Percentiles rank a stretch among this genome's conserved stretches.
phyloP scores from a whole-genome alignment of 352 stramenopile genomes.

The Elongisporangium anandrum region DNA sequence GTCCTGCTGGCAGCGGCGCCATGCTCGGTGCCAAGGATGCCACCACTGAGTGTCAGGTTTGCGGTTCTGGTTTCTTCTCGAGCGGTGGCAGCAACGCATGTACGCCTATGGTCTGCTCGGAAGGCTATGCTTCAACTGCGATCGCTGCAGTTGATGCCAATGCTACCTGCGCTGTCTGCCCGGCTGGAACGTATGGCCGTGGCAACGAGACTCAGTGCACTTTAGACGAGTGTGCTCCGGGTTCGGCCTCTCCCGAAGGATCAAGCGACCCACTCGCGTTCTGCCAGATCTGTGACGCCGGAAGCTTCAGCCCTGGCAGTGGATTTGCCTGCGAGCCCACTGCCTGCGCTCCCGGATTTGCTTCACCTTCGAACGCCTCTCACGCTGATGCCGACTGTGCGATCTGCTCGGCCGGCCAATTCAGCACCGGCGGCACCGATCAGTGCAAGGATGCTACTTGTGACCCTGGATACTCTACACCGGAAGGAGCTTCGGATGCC shows the following conservation, averaged over 20 bases:
- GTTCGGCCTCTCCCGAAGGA: conserved; percentile 16
- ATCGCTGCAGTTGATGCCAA: conserved; percentile 10
- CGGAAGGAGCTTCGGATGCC: conserved; percentile 20
- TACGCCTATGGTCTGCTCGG: conserved; percentile 21
- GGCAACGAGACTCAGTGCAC: conserved; percentile 33
- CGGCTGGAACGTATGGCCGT: conserved; percentile 18
- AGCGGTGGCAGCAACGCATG: conserved; percentile 26
- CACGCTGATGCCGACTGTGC: conserved; percentile 21
- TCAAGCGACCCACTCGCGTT: conserved; percentile 23
- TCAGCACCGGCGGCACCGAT: conserved; percentile 20
- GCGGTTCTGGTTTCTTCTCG: conserved; percentile 25
- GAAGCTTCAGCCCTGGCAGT: conserved; percentile 24
- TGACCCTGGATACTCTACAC: conserved; percentile 19
- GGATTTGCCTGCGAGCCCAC: conserved; percentile 23
- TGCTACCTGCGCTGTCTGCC: conserved; percentile 23
- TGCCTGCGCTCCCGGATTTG: conserved; percentile 15
- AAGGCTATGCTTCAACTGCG: conserved; percentile 18
- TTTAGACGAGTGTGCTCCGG: conserved; percentile 22
- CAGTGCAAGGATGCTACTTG: conserved; percentile 28
- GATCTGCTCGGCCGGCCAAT: conserved; percentile 21
- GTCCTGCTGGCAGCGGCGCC: conserved; percentile 25
- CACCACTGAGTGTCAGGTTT: conserved; percentile 20
- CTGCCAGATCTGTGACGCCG: conserved; percentile 25
- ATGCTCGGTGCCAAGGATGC: conserved; percentile 19
- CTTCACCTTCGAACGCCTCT: conserved; percentile 20